Conservation (phyloP, 163 green algal genomes). For the Scenedesmus sp. region DNA sequence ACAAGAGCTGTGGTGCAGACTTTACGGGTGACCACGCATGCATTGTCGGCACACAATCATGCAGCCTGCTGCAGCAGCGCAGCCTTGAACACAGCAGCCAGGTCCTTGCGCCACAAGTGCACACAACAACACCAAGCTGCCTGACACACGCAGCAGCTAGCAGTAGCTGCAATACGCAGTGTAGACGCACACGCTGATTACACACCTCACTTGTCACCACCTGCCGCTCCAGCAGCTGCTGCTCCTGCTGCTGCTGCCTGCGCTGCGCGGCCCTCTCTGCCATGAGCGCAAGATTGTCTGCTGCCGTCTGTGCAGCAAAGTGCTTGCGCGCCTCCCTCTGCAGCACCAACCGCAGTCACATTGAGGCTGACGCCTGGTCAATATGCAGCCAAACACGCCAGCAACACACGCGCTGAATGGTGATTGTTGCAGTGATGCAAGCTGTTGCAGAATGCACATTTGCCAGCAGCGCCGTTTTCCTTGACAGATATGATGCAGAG, state of each 20-base stretch:
- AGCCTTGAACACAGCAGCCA: background rate
- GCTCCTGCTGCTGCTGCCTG: slow-evolving; percentile 3
- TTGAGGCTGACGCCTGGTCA: background rate
- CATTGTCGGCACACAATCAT: background rate
- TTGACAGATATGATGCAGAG: background rate
- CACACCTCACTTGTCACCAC: slow-evolving; percentile 30
- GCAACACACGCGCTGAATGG: background rate
- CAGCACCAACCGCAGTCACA: background rate
- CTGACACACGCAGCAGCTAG: background rate
- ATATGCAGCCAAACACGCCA: background rate
- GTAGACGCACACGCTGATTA: background rate
- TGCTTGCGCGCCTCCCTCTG: slow-evolving; percentile 11
- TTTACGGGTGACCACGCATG: background rate
- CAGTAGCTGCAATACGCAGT: background rate
- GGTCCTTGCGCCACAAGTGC: background rate
- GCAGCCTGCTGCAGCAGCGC: background rate
- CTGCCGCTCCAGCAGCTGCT: slow-evolving; percentile 1
- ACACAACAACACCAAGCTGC: background rate
- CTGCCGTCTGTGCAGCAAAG: slow-evolving; percentile 19
- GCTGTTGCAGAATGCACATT: background rate
- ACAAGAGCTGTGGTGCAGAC: background rate
- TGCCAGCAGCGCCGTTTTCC: background rate
- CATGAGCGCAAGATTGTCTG: slow-evolving; percentile 14
- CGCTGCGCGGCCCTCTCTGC: background rate
- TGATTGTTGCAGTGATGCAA: background rate